Evolutionary conservation across 352 stramenopile genomes (phyloP).

Genomic region (Phytopythium chamaehyphon): DNA sequence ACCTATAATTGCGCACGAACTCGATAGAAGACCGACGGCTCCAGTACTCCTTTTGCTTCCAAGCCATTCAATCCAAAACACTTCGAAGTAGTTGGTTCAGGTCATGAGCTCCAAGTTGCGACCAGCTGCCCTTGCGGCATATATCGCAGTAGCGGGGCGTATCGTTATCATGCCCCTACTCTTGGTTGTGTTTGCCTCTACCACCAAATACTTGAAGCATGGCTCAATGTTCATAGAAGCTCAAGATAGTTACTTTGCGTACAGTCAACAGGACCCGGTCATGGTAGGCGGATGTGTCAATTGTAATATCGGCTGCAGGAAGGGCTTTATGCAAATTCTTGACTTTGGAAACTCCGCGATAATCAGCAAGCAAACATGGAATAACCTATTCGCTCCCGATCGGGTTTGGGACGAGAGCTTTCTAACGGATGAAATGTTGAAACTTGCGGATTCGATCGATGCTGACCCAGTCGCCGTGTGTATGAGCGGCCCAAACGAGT

Average conservation of each 20-base stretch:
- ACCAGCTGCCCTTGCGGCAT: no score
- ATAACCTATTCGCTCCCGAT: conserved; percentile 14
- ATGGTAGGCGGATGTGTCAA: conserved; percentile 18
- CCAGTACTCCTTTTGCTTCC: no score
- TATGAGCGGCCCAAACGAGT: conserved; percentile 1
- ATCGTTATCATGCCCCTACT: no score
- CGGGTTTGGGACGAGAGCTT: conserved; percentile 9
- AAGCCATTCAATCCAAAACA: no score
- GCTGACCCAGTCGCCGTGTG: neutral
- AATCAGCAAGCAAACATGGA: conserved; percentile 21
- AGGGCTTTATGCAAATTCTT: conserved; percentile 16
- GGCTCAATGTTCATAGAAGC: conserved; percentile 14
- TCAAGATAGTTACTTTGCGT: conserved; percentile 24
- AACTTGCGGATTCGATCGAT: neutral
- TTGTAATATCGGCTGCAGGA: conserved; percentile 13
- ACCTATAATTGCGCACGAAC: no score
- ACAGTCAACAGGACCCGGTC: conserved; percentile 19
- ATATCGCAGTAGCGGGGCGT: no score
- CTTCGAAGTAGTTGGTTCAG: no score
- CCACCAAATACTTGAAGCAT: no score
- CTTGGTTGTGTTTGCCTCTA: no score
- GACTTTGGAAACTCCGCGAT: conserved; percentile 15
- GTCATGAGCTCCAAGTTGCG: no score
- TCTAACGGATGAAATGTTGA: neutral
- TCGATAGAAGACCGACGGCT: no score